Evolutionary conservation across 1,139 yeast genomes (phyloP).

Genomic region (Hemisphaericaspora xylofermentans): DNA sequence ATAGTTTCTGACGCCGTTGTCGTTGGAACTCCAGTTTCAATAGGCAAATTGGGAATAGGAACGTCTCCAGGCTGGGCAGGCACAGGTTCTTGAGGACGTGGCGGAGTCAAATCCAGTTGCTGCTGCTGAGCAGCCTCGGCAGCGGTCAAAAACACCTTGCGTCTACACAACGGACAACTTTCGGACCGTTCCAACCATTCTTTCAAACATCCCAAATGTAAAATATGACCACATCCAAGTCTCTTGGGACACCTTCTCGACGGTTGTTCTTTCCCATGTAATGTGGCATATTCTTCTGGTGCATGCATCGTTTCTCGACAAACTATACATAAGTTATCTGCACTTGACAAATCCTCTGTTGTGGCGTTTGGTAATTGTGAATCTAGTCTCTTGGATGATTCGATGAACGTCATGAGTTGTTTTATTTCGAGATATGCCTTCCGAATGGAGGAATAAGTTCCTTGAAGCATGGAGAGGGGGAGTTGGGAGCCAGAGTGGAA

Average conservation of each 20-base stretch:
- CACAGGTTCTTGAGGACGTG: slow-evolving; percentile 3
- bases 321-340: slow-evolving; percentile 70
- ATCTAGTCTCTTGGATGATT: slow-evolving; percentile 67
- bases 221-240: slow-evolving; percentile 79
- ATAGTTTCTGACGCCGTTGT: too few species aligned
- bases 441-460: slow-evolving; percentile 55
- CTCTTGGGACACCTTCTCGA: slow-evolving; percentile 66
- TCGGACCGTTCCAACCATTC: slow-evolving; percentile 93
- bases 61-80: slow-evolving; percentile 4
- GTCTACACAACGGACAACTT: slow-evolving; percentile 87
- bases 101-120: slow-evolving; percentile 4
- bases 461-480: slow-evolving; percentile 69
- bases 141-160: slow-evolving; percentile 51
- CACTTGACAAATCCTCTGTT: slow-evolving; percentile 56
- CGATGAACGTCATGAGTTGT: slow-evolving; percentile 55
- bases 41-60: slow-evolving; percentile 2
- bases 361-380: slow-evolving; percentile 61
- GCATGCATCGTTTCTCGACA: slow-evolving; percentile 81
- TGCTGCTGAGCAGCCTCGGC: slow-evolving; percentile 7
- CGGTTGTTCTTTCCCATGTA: slow-evolving; percentile 24
- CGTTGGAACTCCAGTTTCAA: too few species aligned
- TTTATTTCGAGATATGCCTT: slow-evolving; percentile 49
- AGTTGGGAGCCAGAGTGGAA: slow-evolving; percentile 56
- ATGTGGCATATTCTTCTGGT: slow-evolving; percentile 28
- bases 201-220: slow-evolving; percentile 87